Base-by-base conservation (phyloP, 2,329 filamentous ascomycete species). In the Penicillium sp. region DNA sequence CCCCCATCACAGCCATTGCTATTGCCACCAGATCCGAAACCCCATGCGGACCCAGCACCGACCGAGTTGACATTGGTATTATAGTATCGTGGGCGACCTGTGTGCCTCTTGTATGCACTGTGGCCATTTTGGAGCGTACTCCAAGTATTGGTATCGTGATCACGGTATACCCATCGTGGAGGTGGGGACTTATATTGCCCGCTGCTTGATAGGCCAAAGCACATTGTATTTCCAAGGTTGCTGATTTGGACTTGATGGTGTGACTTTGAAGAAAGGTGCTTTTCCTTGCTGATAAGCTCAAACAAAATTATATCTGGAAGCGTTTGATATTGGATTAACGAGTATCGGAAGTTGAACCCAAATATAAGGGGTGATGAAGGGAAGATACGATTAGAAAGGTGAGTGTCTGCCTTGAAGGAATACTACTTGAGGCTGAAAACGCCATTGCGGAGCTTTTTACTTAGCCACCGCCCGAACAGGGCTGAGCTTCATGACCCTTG, bases 161-260 rank as follows among this genome's bases (percentile, higher is more conserved):
- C 32, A 29, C 52, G 48, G 7, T 32, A 16, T 9, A 24, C 41
- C 18, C 29, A 48, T 10, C 48, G 34, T 2, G 44, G 36, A 14
- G 48, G 48, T 14, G 41, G 46, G n/a, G 42, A 40, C 10, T 40
- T n/a, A 31, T 48, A 39, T 42, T 45, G 32, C 3, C 48, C 24
- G n/a, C 27, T 18, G 1, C 27, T 7, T 4, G 50, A 53, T 5
- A 18, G 45, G 8, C 55, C 22, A 18, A 58, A 57, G 39, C 56
- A 60, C 56, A 54, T 53, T 8, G 24, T 41, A 3, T 8, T 49
- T 18, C 18, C 18, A 18, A 18, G 18, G 18, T 18, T 21, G 16
- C 18, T 11, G 9, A n/a, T 2, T 4, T 22, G 14, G 27, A 43
- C 8, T n/a, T 13, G n/a, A n/a, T 14, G 9, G n/a, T 11, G n/a